A percentile compares a stretch with the other conserved stretches of the same genome.
Conservation (phyloP, 1,284 basidiomycete species). For the Tilletiaria anomala region DNA sequence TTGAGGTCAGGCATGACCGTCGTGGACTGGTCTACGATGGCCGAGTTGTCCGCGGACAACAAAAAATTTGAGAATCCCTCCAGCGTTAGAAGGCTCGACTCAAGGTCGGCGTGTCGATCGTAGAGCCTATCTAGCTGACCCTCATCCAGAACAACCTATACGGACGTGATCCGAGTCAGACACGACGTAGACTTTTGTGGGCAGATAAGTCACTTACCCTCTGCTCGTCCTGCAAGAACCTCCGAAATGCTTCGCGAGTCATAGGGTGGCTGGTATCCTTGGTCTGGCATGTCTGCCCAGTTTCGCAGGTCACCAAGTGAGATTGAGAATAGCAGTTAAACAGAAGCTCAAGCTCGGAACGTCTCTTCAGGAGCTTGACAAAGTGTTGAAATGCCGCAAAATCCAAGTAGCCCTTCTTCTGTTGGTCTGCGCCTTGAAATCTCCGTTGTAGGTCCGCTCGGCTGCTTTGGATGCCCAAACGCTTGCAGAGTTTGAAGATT, state of each 20-base stretch:
- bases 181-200: background rate
- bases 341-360: conserved; percentile 59
- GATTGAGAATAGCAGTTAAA: conserved; percentile 10
- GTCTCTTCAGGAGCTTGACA: conserved; percentile 65
- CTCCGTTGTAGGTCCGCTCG: conserved; percentile 51
- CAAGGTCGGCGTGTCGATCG: conserved; percentile 8
- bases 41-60: conserved; percentile 26
- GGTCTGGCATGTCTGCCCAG: conserved; percentile 10
- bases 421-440: conserved; percentile 62
- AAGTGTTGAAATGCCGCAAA: conserved; percentile 72
- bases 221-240: conserved; percentile 26
- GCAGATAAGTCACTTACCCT: background rate
- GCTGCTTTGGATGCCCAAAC: conserved; percentile 58
- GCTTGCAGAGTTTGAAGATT: conserved; percentile 58
- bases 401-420: conserved; percentile 57
- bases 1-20: background rate
- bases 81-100: conserved; percentile 9
- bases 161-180: background rate
- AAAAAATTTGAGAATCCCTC: conserved; percentile 32
- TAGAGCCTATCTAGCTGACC: conserved; percentile 11
- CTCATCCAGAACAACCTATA: conserved; percentile 6
- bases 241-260: conserved; percentile 6
- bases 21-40: conserved; percentile 15
- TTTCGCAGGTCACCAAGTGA: background rate
- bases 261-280: background rate